phyloP scores from a whole-genome alignment of 768 basidiomycete species.

The Coprinopsis cinerea region DNA sequence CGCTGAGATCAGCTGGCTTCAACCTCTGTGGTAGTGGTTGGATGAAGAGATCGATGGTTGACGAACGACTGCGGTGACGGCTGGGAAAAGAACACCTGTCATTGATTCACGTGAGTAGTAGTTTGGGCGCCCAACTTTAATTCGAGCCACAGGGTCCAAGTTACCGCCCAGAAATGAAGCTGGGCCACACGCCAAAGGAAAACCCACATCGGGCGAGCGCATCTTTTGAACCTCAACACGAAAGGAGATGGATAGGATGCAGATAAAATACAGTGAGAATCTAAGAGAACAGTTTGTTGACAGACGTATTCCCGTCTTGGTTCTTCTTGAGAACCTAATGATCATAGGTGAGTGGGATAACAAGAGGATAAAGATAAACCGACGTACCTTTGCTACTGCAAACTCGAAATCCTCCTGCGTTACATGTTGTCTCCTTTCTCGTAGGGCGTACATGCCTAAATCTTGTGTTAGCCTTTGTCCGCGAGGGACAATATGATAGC shows the following conservation, averaged over 20 bases:
- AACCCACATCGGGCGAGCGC: too few relatives aligned
- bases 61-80: neutral
- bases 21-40: slow-evolving; percentile 3
- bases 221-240: too few relatives aligned
- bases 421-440: slow-evolving; percentile 93
- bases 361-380: neutral
- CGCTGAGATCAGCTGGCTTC: neutral
- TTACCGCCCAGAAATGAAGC: too few relatives aligned
- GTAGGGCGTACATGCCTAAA: slow-evolving; percentile 90
- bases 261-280: slow-evolving; percentile 16
- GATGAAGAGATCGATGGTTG: slow-evolving; percentile 1
- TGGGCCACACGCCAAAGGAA: too few relatives aligned
- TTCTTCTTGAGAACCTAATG: slow-evolving; percentile 86
- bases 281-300: slow-evolving; percentile 91
- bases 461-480: neutral
- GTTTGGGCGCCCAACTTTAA: too few relatives aligned
- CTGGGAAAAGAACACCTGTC: neutral
- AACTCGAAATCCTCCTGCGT: slow-evolving; percentile 99
- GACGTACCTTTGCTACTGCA: slow-evolving; percentile 84
- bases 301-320: slow-evolving; percentile 89
- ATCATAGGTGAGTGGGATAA: neutral
- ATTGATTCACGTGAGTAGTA: neutral
- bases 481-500: neutral
- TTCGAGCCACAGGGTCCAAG: too few relatives aligned
- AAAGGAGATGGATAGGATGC: neutral